Conservation (phyloP, 1,139 yeast genomes). For the Meyerozyma sp. region DNA sequence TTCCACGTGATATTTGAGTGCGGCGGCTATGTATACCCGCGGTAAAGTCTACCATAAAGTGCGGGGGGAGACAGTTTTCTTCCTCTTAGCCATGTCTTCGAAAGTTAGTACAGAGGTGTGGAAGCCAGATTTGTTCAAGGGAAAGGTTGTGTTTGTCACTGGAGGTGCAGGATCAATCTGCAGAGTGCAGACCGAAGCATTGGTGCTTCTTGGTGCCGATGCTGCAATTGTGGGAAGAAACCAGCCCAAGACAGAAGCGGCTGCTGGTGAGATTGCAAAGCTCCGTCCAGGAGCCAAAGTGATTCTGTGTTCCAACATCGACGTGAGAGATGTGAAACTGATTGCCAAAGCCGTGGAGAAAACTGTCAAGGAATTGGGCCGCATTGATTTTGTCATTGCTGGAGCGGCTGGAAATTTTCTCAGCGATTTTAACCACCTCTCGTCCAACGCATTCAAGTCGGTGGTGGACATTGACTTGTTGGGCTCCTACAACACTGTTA, state of each 20-base stretch:
- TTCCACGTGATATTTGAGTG: background rate
- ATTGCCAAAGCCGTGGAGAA: conserved; percentile 17
- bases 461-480: conserved; percentile 16
- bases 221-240: conserved; percentile 24
- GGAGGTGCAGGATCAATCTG: conserved; percentile 26
- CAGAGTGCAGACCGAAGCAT: conserved; percentile 21
- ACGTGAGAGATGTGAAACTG: conserved; percentile 18
- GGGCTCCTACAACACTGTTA: conserved; percentile 13
- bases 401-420: conserved; percentile 27
- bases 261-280: conserved; percentile 10
- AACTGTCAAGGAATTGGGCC: conserved; percentile 18
- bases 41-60: background rate
- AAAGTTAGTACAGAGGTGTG: conserved; percentile 4
- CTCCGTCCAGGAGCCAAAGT: conserved; percentile 19
- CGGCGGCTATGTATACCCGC: background rate
- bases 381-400: conserved; percentile 23
- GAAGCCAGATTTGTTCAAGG: conserved; percentile 12
- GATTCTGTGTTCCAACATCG: conserved; percentile 14
- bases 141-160: conserved; percentile 19
- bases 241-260: conserved; percentile 16
- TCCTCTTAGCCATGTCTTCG: background rate
- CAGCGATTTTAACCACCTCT: conserved; percentile 22
- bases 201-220: conserved; percentile 22
- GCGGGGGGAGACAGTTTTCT: background rate
- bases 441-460: conserved; percentile 20